Base-by-base conservation (phyloP, 139 green algal genomes). In the Coelastrella sp. region DNA sequence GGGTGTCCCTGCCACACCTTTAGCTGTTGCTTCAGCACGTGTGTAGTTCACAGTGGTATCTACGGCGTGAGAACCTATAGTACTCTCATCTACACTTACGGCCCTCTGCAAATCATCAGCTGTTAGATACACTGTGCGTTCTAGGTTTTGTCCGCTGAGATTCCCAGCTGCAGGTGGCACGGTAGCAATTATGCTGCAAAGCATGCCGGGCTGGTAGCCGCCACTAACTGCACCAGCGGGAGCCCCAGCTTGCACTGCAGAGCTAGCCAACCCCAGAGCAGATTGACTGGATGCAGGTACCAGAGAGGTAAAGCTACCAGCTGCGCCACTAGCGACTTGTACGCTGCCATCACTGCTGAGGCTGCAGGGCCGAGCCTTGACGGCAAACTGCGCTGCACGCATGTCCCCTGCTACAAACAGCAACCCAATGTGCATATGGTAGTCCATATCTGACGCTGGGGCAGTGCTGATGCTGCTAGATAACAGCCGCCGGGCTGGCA, bases 51-150 rank as follows among this genome's bases (percentile, higher is more conserved):
- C 59, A n/a, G 6, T 57, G 58, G 5, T 86, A 59, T 64, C 74
- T 11, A 68, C 14, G 13, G 54, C 19, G 3, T 8, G 32, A 10
- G 56, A 54, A 54, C 13, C 10, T 14, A 5, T 8, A 54, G 7
- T 57, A 22, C 54, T 73, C 16, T 7, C 80, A 75, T 61, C 58
- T 57, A 57, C 10, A 16, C 7, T 4, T 20, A 23, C 32, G 8
- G 83, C 83, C 17, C 80, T 22, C 83, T 80, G 83, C 83, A 88
- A 22, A 54, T 88, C 17, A n/a, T 80, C 4, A 68, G 83, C 83
- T 58, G 83, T 73, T 54, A 88, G 13, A 32, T 68, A 14, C 54
- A 88, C 83, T 5, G 58, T 19, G 6, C 32, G 17, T 19, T 88
- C 17, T 10, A 88, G 47, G 54, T n/a, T n/a, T 58, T 32, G 47